Evolutionary conservation across 2,329 filamentous ascomycete genomes (phyloP).

Genomic region (Diaporthe nobilis): DNA sequence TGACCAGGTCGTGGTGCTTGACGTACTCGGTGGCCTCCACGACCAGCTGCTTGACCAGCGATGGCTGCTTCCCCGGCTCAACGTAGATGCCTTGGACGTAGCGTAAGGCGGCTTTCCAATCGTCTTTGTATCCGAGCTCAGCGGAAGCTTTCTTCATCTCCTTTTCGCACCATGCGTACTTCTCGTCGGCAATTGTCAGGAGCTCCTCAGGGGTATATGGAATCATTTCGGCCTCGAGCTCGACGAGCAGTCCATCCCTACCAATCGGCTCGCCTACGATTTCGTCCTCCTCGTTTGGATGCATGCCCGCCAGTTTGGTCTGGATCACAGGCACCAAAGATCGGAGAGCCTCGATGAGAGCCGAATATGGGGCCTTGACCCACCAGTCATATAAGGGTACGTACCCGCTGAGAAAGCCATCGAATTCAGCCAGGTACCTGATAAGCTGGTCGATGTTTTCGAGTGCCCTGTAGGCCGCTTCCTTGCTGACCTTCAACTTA

Average conservation of each 20-base stretch:
- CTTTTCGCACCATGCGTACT: constrained; percentile 68
- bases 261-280: constrained; percentile 73
- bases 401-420: constrained; percentile 66
- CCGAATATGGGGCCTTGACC: constrained; percentile 60
- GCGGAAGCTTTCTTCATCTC: constrained; percentile 67
- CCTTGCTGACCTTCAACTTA: constrained; percentile 55
- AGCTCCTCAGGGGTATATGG: constrained; percentile 71
- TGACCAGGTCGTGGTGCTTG: constrained; percentile 67
- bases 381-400: constrained; percentile 72
- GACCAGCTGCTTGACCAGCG: constrained; percentile 66
- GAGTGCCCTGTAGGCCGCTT: constrained; percentile 62
- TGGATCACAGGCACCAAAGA: constrained; percentile 55
- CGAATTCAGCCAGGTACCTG: constrained; percentile 60
- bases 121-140: constrained; percentile 61
- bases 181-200: constrained; percentile 62
- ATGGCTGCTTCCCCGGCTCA: constrained; percentile 65
- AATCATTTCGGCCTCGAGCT: constrained; percentile 70
- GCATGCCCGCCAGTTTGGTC: constrained; percentile 60
- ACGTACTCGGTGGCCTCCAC: constrained; percentile 68
- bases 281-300: constrained; percentile 58
- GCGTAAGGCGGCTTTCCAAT: constrained; percentile 69
- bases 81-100: constrained; percentile 69
- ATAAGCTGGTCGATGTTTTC: constrained; percentile 58
- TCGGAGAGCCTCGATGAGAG: constrained; percentile 55
- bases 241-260: constrained; percentile 62